Base-by-base conservation (phyloP, 2,329 filamentous ascomycete genomes). In the Cyphellophora europaea region DNA sequence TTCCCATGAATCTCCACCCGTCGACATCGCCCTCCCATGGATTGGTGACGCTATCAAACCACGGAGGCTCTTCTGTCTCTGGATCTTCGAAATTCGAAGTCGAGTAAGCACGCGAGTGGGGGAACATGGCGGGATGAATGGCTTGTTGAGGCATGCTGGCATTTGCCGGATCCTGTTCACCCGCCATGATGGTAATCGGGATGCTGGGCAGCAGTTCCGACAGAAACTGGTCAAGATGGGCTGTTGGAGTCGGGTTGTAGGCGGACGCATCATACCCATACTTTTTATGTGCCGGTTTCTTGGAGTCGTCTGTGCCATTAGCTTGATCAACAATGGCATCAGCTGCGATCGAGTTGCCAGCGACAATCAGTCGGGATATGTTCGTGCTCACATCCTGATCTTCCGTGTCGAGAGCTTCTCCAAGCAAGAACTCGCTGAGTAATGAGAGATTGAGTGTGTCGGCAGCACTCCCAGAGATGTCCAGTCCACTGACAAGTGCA, bases 51-150 rank as follows among this genome's bases (percentile, higher is more conserved):
- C 74, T 71, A 56, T 96, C 85, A 35, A 98, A 77, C 80, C 87
- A 94, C 13, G 81, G 77, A 0, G 73, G 62, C 32, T 74, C 65
- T 13, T 56, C 51, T 3, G 55, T 54, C 8, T 51, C 55, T 4
- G 55, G 46, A 10, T 43, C 40, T 3, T 47, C 45, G 69, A 11
- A 62, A 59, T 8, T 69, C 61, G 19, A 71, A 16, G 62, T 49
- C 15, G 56, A 71, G 53, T 85, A 98, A 5, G 72, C 64, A 43
- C 87, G 72, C 12, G 85, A 69, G 6, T 72, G 69, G 0, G 86
- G 82, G 49, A 98, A 91, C 74, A 98, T 86, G 41, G 91, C 89
- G 4, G 83, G 69, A 58, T 98, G 91, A 32, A 98, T 82, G 2
- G 85, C 82, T 57, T 96, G 91, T 53, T 98, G 91, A 0, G 91